Evolutionary conservation across 2,329 filamentous ascomycete genomes (phyloP).

Genomic region (Amesomyces nigricolor): DNA sequence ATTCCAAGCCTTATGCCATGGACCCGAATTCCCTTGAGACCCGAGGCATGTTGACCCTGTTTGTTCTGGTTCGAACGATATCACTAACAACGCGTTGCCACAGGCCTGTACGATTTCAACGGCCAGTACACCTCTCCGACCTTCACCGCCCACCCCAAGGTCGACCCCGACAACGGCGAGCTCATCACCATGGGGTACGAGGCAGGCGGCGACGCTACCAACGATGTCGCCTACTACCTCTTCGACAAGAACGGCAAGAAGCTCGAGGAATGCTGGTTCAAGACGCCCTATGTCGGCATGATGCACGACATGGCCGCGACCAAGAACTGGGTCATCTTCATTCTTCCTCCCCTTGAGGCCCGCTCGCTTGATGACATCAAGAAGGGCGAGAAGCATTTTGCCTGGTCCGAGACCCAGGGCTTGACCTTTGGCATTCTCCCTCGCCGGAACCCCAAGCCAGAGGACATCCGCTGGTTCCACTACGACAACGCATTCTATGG

Average conservation of each 20-base stretch:
- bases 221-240: constrained; percentile 35
- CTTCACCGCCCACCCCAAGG: constrained; percentile 40
- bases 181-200: constrained; percentile 39
- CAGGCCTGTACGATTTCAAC: constrained; percentile 12
- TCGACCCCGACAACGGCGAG: constrained; percentile 37
- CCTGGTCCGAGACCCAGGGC: too few relatives aligned
- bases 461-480: too few relatives aligned
- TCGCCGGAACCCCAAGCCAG: too few relatives aligned
- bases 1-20: constrained; percentile 38
- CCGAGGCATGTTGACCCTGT: too few relatives aligned
- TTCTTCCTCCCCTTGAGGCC: constrained; percentile 11
- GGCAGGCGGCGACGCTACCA: constrained; percentile 36
- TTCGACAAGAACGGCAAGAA: constrained; percentile 29
- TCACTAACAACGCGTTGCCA: too few relatives aligned
- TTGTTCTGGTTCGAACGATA: too few relatives aligned
- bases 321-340: constrained; percentile 37
- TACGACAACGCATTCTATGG: too few relatives aligned
- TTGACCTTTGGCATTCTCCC: too few relatives aligned
- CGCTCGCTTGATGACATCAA: too few relatives aligned
- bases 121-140: constrained; percentile 36
- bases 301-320: constrained; percentile 41
- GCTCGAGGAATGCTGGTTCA: constrained; percentile 27
- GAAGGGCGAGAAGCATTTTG: too few relatives aligned
- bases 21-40: constrained; percentile 39
- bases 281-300: constrained; percentile 34